Conservation (phyloP, 2,329 filamentous ascomycete species). For the Venturia aucupariae region DNA sequence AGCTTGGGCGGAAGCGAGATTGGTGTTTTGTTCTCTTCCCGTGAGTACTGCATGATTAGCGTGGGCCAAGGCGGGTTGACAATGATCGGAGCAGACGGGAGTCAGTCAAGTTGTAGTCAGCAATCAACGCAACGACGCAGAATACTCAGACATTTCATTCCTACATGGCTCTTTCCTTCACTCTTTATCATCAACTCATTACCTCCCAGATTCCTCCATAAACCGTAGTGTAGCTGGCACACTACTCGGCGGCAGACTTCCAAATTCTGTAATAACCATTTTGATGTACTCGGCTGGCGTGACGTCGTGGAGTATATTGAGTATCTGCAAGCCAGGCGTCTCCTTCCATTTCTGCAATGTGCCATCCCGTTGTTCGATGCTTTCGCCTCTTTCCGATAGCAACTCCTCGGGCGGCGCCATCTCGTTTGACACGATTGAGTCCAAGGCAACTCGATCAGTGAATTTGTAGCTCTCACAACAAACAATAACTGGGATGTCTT, state of each 20-base stretch:
- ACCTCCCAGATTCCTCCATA: constrained; percentile 13
- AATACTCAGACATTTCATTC: constrained; percentile 3
- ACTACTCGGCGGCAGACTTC: constrained; percentile 74
- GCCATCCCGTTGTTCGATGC: constrained; percentile 2
- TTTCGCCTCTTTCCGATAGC: constrained; percentile 22
- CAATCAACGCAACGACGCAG: neutral
- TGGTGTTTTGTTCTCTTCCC: neutral
- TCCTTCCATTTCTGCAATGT: constrained; percentile 25
- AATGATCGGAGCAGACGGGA: too few species aligned
- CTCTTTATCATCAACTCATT: neutral
- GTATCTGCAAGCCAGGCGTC: constrained; percentile 42
- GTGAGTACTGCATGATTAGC: neutral
- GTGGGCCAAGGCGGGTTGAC: neutral
- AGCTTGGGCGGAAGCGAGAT: neutral
- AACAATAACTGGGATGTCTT: constrained; percentile 72
- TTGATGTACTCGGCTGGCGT: constrained; percentile 81
- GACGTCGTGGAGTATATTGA: constrained; percentile 82
- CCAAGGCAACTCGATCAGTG: constrained; percentile 77
- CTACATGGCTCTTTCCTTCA: neutral
- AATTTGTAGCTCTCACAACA: constrained; percentile 96
- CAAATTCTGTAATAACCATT: constrained; percentile 85
- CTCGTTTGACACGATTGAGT: constrained; percentile 92
- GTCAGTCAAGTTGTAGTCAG: neutral
- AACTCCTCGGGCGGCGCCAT: constrained; percentile 68
- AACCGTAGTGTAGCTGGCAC: constrained; percentile 66